phyloP scores from a whole-genome alignment of 176 grass and related monocot species.

The Avena eriantha region DNA sequence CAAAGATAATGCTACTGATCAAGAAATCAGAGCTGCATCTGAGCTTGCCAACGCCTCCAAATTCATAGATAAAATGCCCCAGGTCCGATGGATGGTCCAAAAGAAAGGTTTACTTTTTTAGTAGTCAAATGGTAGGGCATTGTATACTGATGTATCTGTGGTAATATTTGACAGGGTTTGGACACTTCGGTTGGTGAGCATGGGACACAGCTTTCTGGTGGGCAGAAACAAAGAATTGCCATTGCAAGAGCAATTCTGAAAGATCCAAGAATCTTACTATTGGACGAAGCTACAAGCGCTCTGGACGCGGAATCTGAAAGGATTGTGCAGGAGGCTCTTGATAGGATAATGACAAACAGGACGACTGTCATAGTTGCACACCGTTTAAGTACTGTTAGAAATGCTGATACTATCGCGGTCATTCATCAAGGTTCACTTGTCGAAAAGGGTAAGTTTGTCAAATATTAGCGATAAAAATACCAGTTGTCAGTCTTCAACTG shows the following conservation, averaged over 20 bases:
- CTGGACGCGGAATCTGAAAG: constrained; percentile 81
- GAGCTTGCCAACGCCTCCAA: constrained; percentile 85
- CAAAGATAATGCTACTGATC: constrained; percentile 58
- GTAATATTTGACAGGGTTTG: constrained; percentile 62
- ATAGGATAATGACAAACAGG: constrained; percentile 67
- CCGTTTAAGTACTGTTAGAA: constrained; percentile 77
- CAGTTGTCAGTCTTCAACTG: background rate
- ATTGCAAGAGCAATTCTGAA: constrained; percentile 89
- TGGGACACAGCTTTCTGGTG: constrained; percentile 83
- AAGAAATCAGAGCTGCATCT: constrained; percentile 68
- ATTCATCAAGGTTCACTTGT: constrained; percentile 74
- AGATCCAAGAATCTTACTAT: constrained; percentile 77
- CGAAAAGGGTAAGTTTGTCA: constrained; percentile 67
- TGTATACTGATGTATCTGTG: background rate
- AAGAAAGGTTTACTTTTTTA: background rate
- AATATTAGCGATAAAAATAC: constrained; percentile 5
- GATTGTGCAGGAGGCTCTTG: constrained; percentile 83
- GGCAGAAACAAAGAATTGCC: constrained; percentile 87
- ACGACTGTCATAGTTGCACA: constrained; percentile 84
- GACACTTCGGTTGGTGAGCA: constrained; percentile 75
- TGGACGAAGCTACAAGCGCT: constrained; percentile 89
- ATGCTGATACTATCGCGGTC: constrained; percentile 71
- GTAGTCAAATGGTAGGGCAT: background rate
- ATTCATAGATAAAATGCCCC: constrained; percentile 92
- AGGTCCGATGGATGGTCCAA: constrained; percentile 47